Evolutionary conservation across 2,329 filamentous ascomycete genomes (phyloP), one percentile per base, ranked within the genome.

Genomic region (Aspergillus sergii): DNA sequence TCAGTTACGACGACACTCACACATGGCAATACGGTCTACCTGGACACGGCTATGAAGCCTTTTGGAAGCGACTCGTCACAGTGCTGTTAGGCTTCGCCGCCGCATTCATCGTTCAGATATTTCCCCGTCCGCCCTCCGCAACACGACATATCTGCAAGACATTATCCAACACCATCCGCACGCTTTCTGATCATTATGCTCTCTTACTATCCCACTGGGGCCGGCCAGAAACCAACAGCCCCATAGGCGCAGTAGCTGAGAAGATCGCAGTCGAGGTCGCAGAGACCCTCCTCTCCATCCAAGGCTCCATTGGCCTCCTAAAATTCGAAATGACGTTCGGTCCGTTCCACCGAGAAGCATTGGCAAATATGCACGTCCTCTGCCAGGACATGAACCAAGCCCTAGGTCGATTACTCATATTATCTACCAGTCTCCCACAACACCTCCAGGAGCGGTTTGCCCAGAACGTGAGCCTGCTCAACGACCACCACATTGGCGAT

Each of bases 1-100:
- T 82, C 68, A 84, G 83, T 59, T 84, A 75, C 68, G 81, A 81
- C 34, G 71, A 81, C 53, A 71, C 76, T 66, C 75, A 64, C 70
- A 69, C 68, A 9, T 26, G 10, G 56, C 60, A 62, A 19, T 62
- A 62, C 19, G 43, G 56, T 6, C 55, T 58, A 1, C 60, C 60
- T 2, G 60, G 60, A 12, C 30, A 58, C 12, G 60, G 60, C 1
- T 62, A 62, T n/a, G 48, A 32, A 10, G 60, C 60, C 16, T 62
- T 62, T 41, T 62, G 56, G 55, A 62, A 62, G 48, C 60, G 60
- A 10, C 48, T 62, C 3, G 60, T 62, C n/a, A 62, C 46, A 1
- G 60, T 62, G 14, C 36, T 62, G 28, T 30, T 62, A 14, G 60
- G 60, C 14, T 59, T 62, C 12, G 56, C 23, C 4, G 60, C 60